phyloP scores from a whole-genome alignment of 352 stramenopile species.

The Aphanomyces invadans region DNA sequence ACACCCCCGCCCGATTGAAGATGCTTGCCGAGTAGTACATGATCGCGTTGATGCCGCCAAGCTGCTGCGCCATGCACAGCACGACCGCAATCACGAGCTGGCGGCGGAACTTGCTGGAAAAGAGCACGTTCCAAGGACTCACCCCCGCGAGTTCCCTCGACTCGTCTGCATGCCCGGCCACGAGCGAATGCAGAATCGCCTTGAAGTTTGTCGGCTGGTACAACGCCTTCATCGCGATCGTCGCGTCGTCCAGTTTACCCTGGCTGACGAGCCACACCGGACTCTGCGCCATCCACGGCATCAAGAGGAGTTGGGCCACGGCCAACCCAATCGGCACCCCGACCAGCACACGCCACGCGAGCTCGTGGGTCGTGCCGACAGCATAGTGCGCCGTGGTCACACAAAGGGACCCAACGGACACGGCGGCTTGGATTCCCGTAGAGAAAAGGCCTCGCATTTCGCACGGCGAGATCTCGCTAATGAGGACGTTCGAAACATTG shows the following conservation, averaged over 20 bases:
- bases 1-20: background rate
- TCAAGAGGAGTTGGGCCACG: conserved; percentile 36
- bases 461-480: conserved; percentile 34
- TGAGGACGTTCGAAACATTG: conserved; percentile 34
- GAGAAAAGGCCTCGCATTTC: conserved; percentile 27
- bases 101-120: conserved; percentile 26
- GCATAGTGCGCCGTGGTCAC: conserved; percentile 37
- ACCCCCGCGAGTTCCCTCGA: background rate
- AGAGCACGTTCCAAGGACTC: conserved; percentile 25
- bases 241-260: conserved; percentile 27
- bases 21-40: conserved; percentile 23
- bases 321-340: conserved; percentile 39
- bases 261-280: conserved; percentile 41
- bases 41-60: conserved; percentile 15
- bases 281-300: conserved; percentile 31
- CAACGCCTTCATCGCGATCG: conserved; percentile 26
- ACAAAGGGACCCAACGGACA: conserved; percentile 41
- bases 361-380: conserved; percentile 35
- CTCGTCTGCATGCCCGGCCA: conserved; percentile 12
- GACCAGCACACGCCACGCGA: conserved; percentile 46
- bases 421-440: conserved; percentile 37
- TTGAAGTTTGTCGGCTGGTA: conserved; percentile 29
- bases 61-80: conserved; percentile 13
- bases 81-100: conserved; percentile 20
- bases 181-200: conserved; percentile 27